phyloP scores from a whole-genome alignment of 225 moss, liverwort and hornwort genomes.

The Polytrichum formosum region DNA sequence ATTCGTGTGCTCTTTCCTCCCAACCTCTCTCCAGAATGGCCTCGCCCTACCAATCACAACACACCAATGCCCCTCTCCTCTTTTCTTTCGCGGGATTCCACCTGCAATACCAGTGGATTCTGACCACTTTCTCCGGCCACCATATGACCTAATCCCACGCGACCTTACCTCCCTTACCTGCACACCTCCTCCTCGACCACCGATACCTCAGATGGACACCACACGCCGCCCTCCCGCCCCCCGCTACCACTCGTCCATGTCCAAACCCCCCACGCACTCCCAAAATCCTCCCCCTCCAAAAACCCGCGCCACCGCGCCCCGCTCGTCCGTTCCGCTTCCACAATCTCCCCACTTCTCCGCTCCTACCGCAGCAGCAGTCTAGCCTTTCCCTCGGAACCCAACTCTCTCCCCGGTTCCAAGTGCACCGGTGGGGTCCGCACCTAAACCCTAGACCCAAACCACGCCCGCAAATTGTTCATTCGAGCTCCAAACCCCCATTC shows the following conservation, averaged over 20 bases:
- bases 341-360: too few relatives aligned
- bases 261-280: neutral
- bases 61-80: too few relatives aligned
- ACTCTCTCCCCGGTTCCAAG: too few relatives aligned
- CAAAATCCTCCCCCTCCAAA: neutral
- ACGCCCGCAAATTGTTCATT: neutral
- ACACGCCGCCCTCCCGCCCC: neutral
- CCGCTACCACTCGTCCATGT: neutral
- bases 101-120: too few relatives aligned
- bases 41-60: too few relatives aligned
- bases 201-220: constrained; percentile 2
- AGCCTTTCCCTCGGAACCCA: neutral
- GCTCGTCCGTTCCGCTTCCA: neutral
- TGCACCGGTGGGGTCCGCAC: neutral
- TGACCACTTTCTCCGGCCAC: too few relatives aligned
- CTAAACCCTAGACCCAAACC: constrained; percentile 2
- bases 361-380: neutral
- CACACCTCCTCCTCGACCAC: neutral
- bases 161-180: neutral
- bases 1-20: too few relatives aligned
- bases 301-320: neutral
- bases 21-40: too few relatives aligned
- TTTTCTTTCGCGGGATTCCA: too few relatives aligned
- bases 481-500: neutral
- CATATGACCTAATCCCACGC: constrained; percentile 20